Percentiles rank a stretch among this genome's conserved stretches.
Conservation (phyloP, 2,329 filamentous ascomycete genomes). For the Fusarium albosuccineum region DNA sequence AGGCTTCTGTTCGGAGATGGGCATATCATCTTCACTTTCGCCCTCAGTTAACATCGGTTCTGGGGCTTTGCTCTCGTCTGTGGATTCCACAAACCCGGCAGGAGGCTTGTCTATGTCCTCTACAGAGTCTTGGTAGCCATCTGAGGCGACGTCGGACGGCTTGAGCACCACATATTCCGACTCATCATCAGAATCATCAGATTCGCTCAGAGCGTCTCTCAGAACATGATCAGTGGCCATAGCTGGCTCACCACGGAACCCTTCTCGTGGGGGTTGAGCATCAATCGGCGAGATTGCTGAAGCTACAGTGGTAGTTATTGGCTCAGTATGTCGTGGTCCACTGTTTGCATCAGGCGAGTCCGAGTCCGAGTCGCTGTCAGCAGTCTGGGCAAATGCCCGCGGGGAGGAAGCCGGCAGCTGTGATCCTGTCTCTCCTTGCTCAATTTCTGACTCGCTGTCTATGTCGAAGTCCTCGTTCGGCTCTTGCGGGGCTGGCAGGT, state of each 20-base stretch:
- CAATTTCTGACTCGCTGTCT: constrained; percentile 22
- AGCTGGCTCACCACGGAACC: neutral
- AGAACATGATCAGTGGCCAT: neutral
- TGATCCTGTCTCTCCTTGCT: neutral
- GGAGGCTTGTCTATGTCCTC: neutral
- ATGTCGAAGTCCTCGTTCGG: neutral
- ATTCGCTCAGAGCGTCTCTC: neutral
- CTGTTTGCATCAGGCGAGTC: constrained; percentile 6
- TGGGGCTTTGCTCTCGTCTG: neutral
- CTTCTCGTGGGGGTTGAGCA: neutral
- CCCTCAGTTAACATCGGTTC: constrained; percentile 13
- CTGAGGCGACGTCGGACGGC: neutral
- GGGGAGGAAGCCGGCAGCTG: neutral
- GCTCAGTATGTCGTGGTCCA: neutral
- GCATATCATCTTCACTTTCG: constrained; percentile 25
- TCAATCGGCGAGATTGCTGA: neutral
- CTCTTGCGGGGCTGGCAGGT: neutral
- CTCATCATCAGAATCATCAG: constrained; percentile 1
- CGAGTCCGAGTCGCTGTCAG: constrained; percentile 9
- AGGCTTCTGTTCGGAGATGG: constrained; percentile 16
- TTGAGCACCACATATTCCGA: constrained; percentile 1
- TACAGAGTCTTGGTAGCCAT: neutral
- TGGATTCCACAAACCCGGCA: neutral
- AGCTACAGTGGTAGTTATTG: neutral
- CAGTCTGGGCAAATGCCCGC: neutral